A percentile compares a stretch with the other conserved stretches of the same genome.
Evolutionary conservation across 2,329 filamentous ascomycete genomes (phyloP).

Genomic region (Zymoseptoria tritici): DNA sequence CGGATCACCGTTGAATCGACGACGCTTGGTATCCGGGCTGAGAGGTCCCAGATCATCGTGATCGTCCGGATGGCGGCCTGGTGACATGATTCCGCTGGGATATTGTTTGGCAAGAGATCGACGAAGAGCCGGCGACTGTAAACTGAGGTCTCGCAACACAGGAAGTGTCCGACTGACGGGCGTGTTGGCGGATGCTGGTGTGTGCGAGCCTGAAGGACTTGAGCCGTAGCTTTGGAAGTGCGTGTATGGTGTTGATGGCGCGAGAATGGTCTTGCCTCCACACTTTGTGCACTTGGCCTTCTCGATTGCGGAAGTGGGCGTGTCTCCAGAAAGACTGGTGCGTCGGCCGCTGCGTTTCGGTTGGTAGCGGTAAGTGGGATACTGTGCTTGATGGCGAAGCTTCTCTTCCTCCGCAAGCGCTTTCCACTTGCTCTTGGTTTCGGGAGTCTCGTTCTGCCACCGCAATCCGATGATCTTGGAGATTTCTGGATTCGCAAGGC

Average conservation of each 20-base stretch:
- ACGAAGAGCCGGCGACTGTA: constrained; percentile 29
- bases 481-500: constrained; percentile 87
- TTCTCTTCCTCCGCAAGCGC: constrained; percentile 89
- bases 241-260: constrained; percentile 50
- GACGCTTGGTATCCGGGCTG: constrained; percentile 54
- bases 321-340: constrained; percentile 28
- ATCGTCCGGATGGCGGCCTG: constrained; percentile 24
- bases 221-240: constrained; percentile 14
- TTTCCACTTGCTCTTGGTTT: constrained; percentile 81
- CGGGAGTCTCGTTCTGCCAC: constrained; percentile 71
- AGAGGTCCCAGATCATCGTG: constrained; percentile 40
- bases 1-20: constrained; percentile 48
- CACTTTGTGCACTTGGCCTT: constrained; percentile 60
- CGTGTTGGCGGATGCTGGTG: constrained; percentile 25
- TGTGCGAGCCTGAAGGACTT: constrained; percentile 25
- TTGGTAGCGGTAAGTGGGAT: constrained; percentile 91
- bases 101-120: constrained; percentile 16
- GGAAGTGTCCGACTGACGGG: constrained; percentile 31
- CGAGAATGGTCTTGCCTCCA: constrained; percentile 58
- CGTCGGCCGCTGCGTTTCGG: constrained; percentile 55
- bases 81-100: constrained; percentile 26
- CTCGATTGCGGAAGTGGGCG: constrained; percentile 27
- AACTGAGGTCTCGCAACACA: constrained; percentile 28
- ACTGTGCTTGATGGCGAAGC: constrained; percentile 75
- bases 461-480: constrained; percentile 94